A percentile compares a stretch with the other conserved stretches of the same genome.
Evolutionary conservation across 148 eudicot species (phyloP).

Genomic region (Vaccinium darrowii): DNA sequence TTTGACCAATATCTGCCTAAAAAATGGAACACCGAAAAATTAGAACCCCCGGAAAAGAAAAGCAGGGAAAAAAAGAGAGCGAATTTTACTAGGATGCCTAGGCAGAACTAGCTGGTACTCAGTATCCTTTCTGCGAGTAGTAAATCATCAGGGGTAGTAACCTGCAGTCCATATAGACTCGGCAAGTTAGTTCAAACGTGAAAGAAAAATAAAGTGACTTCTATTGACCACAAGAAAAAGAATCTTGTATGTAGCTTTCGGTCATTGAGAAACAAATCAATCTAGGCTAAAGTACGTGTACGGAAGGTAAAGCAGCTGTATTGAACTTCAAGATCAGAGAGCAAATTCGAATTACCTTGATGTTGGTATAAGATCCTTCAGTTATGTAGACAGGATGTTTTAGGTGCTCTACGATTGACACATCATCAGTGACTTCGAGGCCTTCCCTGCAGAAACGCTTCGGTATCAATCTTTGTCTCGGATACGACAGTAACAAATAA

Average conservation of each 20-base stretch:
- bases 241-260: neutral
- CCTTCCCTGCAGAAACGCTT: constrained; percentile 38
- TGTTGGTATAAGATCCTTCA: constrained; percentile 92
- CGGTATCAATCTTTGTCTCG: neutral
- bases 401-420: constrained; percentile 96
- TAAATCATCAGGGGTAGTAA: constrained; percentile 96
- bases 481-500: neutral
- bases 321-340: neutral
- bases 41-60: neutral
- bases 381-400: constrained; percentile 89
- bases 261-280: neutral
- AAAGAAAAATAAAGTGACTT: neutral
- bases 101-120: constrained; percentile 30
- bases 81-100: constrained; percentile 18
- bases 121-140: constrained; percentile 87
- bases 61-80: neutral
- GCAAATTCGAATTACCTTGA: constrained; percentile 57
- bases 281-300: neutral
- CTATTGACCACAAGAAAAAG: neutral
- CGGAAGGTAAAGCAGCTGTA: neutral
- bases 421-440: constrained; percentile 97
- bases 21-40: neutral
- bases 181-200: neutral
- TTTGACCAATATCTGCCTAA: neutral
- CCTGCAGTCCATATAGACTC: constrained; percentile 42